Conservation (phyloP, 208 protist genomes). For the Wallacemonas sp. region DNA sequence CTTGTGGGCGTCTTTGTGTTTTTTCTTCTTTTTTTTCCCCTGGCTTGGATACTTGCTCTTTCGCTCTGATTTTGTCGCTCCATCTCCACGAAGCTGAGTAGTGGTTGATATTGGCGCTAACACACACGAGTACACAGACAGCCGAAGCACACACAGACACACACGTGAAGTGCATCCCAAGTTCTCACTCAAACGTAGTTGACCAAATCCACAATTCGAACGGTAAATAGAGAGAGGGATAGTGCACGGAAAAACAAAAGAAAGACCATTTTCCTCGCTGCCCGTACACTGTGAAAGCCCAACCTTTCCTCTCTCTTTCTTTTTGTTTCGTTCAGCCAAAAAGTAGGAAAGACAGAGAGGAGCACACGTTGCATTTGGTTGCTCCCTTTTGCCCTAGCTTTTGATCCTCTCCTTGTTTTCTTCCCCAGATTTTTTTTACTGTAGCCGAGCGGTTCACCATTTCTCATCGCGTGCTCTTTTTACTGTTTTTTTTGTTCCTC, state of each 20-base stretch:
- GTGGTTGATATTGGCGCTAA: not conserved
- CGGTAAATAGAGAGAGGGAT: no score
- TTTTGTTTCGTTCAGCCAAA: no score
- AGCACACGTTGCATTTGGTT: slow-evolving; percentile 16
- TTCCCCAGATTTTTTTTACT: not conserved
- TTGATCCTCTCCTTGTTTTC: not conserved
- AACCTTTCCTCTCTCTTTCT: slow-evolving; percentile 11
- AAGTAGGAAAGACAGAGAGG: no score
- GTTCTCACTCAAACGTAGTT: no score
- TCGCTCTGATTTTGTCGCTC: not conserved
- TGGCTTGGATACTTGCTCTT: not conserved
- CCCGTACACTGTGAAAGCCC: not conserved
- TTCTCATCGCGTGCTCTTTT: not conserved
- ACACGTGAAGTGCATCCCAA: not conserved
- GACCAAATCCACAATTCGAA: no score
- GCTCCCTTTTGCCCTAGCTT: slow-evolving; percentile 1
- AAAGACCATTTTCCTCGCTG: no score
- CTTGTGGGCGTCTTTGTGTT: not conserved
- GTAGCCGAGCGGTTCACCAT: not conserved
- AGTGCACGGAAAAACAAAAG: no score
- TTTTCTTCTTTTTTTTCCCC: slow-evolving; percentile 1
- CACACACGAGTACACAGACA: slow-evolving; percentile 4
- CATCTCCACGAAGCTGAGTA: slow-evolving; percentile 1
- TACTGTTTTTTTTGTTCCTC: slow-evolving; percentile 9
- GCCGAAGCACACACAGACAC: not conserved